phyloP scores from a whole-genome alignment of 192 early-diverging fungal genomes.

The Chytriomyces confervae region DNA sequence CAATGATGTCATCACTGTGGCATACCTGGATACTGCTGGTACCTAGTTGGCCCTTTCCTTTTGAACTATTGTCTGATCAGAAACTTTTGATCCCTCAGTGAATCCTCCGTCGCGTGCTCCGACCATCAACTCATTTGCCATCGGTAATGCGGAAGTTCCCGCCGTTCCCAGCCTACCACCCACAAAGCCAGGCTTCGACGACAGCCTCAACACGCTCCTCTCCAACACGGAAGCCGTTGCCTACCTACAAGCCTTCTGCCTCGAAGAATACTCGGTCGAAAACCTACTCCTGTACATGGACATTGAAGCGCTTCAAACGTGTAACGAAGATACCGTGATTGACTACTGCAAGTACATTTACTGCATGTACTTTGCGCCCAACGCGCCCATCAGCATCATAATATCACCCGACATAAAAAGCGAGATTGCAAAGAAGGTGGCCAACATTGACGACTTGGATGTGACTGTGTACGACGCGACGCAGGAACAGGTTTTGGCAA shows the following conservation, averaged over 20 bases:
- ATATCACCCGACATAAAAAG: conserved; percentile 71
- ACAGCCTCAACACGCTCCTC: conserved; percentile 43
- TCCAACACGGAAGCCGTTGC: conserved; percentile 46
- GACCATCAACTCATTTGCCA: no score
- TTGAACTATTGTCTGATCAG: no score
- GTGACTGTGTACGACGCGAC: conserved; percentile 81
- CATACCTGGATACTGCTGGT: conserved; percentile 2
- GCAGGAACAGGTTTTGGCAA: conserved; percentile 75
- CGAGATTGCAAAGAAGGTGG: conserved; percentile 53
- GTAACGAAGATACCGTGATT: conserved; percentile 16
- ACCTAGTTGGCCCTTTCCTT: no score
- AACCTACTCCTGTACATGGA: conserved; percentile 84
- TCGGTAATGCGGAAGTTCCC: neutral
- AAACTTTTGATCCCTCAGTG: no score
- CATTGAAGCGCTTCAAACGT: conserved; percentile 74
- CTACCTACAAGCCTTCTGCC: conserved; percentile 62
- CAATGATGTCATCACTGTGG: conserved; percentile 37
- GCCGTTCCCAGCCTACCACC: neutral
- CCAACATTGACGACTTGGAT: conserved; percentile 41
- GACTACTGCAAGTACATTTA: conserved; percentile 66
- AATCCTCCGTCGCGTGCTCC: neutral
- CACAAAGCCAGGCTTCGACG: conserved; percentile 42
- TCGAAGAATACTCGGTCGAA: conserved; percentile 80
- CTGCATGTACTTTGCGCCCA: conserved; percentile 71
- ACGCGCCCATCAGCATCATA: conserved; percentile 75